Evolutionary conservation across 768 basidiomycete species (phyloP).

Genomic region (Leccinum variicolor): DNA sequence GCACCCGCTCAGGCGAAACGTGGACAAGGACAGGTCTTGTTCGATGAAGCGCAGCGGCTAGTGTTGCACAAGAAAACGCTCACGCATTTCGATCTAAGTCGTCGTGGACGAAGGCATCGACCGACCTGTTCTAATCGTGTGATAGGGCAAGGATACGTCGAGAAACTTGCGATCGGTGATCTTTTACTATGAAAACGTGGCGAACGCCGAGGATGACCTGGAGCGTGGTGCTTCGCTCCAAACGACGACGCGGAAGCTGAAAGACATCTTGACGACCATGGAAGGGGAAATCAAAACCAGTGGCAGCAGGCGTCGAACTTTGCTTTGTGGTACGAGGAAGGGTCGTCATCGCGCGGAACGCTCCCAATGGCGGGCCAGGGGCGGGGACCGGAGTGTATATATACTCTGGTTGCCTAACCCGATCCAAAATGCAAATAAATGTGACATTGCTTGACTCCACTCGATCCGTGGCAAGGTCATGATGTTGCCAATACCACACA

Average conservation of each 20-base stretch:
- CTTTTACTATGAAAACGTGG: conserved; percentile 70
- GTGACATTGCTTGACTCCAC: not conserved
- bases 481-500: not conserved
- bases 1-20: conserved; percentile 39
- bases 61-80: conserved; percentile 44
- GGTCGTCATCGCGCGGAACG: conserved; percentile 31
- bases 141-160: conserved; percentile 59
- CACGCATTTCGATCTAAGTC: conserved; percentile 53
- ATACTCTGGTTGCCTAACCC: conserved; percentile 1
- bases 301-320: conserved; percentile 11
- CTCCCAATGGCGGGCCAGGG: not conserved
- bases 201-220: conserved; percentile 43
- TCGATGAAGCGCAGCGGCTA: conserved; percentile 47
- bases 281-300: conserved; percentile 44
- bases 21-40: conserved; percentile 35
- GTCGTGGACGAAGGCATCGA: not conserved
- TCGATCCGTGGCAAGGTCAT: not conserved
- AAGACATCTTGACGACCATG: conserved; percentile 48
- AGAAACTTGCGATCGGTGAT: conserved; percentile 59
- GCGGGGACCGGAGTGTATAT: conserved; percentile 1
- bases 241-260: conserved; percentile 46
- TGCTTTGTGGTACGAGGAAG: conserved; percentile 33
- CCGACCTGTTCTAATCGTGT: not conserved
- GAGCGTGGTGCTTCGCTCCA: conserved; percentile 45
- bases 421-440: conserved; percentile 4